These are phyloP conservation scores for Ogataea siamensis DNA, from an alignment of 805 yeast genomes.

Conservation along the genomic window DNA sequence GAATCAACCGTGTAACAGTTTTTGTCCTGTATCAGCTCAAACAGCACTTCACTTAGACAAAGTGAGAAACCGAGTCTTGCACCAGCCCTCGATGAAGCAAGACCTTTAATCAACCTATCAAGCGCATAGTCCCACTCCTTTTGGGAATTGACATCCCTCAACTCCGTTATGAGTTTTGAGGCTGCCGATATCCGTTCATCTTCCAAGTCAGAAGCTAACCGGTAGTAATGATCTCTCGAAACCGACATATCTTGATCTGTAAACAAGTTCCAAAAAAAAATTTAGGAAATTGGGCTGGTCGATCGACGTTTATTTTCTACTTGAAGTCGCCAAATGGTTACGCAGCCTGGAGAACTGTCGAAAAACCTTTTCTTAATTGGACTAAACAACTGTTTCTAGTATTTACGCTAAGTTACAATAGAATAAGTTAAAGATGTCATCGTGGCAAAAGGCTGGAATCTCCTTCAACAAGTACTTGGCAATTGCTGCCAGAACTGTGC, in stretches of 20 bases:
- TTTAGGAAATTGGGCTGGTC: slow-evolving; percentile 6
- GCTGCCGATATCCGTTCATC: slow-evolving; percentile 74
- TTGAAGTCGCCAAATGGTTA: slow-evolving; percentile 8
- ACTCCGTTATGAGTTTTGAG: slow-evolving; percentile 57
- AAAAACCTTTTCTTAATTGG: slow-evolving; percentile 20
- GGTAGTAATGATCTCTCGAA: slow-evolving; percentile 73
- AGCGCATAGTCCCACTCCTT: slow-evolving; percentile 82
- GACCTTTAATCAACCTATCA: slow-evolving; percentile 74
- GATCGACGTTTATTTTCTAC: slow-evolving; percentile 10
- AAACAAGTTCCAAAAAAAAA: slow-evolving; percentile 2
- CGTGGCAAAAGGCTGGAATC: slow-evolving; percentile 67
- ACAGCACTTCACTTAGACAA: slow-evolving; percentile 71
- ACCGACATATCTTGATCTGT: slow-evolving; percentile 33
- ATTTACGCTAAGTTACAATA: slow-evolving; percentile 8
- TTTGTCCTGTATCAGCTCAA: slow-evolving; percentile 31
- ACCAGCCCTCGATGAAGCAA: slow-evolving; percentile 76
- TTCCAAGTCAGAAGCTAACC: slow-evolving; percentile 72
- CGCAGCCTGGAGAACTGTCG: slow-evolving; percentile 16
- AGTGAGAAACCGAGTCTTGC: slow-evolving; percentile 87
- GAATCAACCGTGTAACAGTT: slow-evolving; percentile 38
- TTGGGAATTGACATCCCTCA: slow-evolving; percentile 40
- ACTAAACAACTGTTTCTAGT: slow-evolving; percentile 14
- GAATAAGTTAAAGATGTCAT: slow-evolving; percentile 39
- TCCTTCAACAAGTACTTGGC: slow-evolving; percentile 86
- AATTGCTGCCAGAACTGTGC: slow-evolving; percentile 84